These are phyloP conservation scores for Boletus putidus DNA, from an alignment of 1,284 basidiomycete genomes.

Conservation along the genomic window DNA sequence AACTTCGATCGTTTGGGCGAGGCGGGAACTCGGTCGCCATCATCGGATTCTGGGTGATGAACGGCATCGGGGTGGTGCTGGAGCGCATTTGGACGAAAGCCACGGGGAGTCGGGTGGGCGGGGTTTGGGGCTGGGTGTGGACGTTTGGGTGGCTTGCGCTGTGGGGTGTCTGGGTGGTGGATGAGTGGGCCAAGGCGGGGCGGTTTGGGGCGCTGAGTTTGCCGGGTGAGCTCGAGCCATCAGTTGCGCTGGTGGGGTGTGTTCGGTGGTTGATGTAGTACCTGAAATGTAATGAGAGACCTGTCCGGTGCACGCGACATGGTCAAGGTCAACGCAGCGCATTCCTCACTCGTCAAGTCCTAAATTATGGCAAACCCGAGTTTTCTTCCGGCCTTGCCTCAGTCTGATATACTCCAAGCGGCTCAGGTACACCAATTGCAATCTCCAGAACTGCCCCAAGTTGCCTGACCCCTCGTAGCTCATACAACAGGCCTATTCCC, in stretches of 20 bases:
- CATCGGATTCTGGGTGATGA: constrained; percentile 42
- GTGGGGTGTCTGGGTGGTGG: constrained; percentile 50
- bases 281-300: too few species aligned
- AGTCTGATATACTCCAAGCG: constrained; percentile 36
- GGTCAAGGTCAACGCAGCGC: too few species aligned
- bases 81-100: constrained; percentile 48
- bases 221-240: constrained; percentile 17
- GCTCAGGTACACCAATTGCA: constrained; percentile 31
- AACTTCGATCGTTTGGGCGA: constrained; percentile 55
- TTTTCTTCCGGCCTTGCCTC: constrained; percentile 35
- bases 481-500: constrained; percentile 63
- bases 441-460: not conserved
- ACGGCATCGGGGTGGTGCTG: constrained; percentile 50
- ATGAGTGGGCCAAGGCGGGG: constrained; percentile 53
- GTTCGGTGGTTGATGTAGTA: constrained; percentile 3
- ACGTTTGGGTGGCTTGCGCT: constrained; percentile 48
- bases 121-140: constrained; percentile 53
- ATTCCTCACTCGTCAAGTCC: too few species aligned
- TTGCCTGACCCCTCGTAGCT: constrained; percentile 40
- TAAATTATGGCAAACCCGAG: constrained; percentile 22
- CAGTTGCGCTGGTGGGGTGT: constrained; percentile 7
- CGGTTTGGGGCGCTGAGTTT: constrained; percentile 19
- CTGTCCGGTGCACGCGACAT: too few species aligned
- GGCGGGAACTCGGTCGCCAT: constrained; percentile 46
- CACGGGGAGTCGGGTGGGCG: constrained; percentile 46